A percentile compares a stretch with the other conserved stretches of the same genome.
Conservation (phyloP, 2,329 filamentous ascomycete genomes). For the Exophiala alcalophila region DNA sequence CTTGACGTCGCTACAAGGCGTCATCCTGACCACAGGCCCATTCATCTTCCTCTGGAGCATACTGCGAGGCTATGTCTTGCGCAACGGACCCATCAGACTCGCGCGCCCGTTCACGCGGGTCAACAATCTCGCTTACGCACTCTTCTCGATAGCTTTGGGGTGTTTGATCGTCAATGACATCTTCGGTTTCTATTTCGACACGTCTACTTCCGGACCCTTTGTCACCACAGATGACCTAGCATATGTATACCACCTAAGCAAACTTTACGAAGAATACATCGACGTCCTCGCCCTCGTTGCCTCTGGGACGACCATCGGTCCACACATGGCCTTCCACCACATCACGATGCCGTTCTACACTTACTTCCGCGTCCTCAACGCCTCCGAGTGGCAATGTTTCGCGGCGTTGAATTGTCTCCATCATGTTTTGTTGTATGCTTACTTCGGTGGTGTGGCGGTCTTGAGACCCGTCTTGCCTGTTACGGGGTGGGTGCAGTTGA, state of each 20-base stretch:
- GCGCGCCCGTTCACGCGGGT: conserved; percentile 15
- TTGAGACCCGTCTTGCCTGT: conserved; percentile 26
- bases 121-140: conserved; percentile 25
- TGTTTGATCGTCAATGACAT: conserved; percentile 15
- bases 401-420: conserved; percentile 33
- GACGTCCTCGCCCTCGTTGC: conserved; percentile 36
- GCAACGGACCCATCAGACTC: conserved; percentile 15
- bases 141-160: conserved; percentile 21
- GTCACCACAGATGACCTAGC: conserved; percentile 14
- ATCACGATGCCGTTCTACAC: conserved; percentile 35
- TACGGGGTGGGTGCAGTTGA: conserved; percentile 29
- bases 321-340: conserved; percentile 36
- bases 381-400: conserved; percentile 32
- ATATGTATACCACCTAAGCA: conserved; percentile 33
- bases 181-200: conserved; percentile 7
- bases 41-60: conserved; percentile 23
- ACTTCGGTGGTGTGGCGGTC: conserved; percentile 32
- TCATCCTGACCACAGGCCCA: conserved; percentile 20
- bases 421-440: conserved; percentile 35
- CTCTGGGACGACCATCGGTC: conserved; percentile 28
- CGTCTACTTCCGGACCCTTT: no score
- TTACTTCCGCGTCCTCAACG: conserved; percentile 29
- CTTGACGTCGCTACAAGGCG: conserved; percentile 20
- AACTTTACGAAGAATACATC: conserved; percentile 37
- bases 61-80: conserved; percentile 20